Conservation (phyloP, 2,329 filamentous ascomycete species). For the Botrytis fabae region DNA sequence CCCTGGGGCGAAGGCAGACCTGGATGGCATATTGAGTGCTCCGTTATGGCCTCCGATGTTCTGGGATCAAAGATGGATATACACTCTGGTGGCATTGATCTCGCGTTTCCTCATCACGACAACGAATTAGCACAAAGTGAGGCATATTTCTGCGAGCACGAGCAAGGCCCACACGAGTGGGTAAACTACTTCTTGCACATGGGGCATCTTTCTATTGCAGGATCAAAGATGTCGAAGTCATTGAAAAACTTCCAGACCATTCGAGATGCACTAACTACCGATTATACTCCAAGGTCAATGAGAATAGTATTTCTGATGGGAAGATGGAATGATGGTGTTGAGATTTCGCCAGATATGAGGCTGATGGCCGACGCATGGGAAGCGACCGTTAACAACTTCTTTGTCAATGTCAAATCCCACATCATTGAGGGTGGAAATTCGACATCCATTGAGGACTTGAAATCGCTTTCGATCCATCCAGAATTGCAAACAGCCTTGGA, state of each 20-base stretch:
- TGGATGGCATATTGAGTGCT: slow-evolving; percentile 98
- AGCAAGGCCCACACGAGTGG: slow-evolving; percentile 22
- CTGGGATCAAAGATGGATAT: slow-evolving; percentile 85
- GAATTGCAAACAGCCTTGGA: slow-evolving; percentile 37
- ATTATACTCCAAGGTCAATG: slow-evolving; percentile 76
- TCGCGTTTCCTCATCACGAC: slow-evolving; percentile 89
- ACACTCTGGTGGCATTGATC: slow-evolving; percentile 79
- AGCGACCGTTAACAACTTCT: slow-evolving; percentile 49
- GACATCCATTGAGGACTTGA: slow-evolving; percentile 30
- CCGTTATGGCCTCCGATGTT: slow-evolving; percentile 90
- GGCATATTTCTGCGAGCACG: slow-evolving; percentile 59
- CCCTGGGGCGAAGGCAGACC: slow-evolving; percentile 86
- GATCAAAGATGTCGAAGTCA: slow-evolving; percentile 94
- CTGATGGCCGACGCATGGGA: slow-evolving; percentile 78
- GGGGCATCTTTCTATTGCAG: slow-evolving; percentile 86
- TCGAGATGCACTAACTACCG: slow-evolving; percentile 69
- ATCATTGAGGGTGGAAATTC: slow-evolving; percentile 15
- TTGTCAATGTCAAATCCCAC: slow-evolving; percentile 47
- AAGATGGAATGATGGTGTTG: slow-evolving; percentile 86
- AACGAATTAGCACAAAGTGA: slow-evolving; percentile 91
- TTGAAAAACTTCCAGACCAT: slow-evolving; percentile 97
- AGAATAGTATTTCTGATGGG: slow-evolving; percentile 86
- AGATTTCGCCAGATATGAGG: slow-evolving; percentile 83
- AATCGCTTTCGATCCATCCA: slow-evolving; percentile 14
- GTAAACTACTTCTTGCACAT: slow-evolving; percentile 81